Base-by-base conservation (phyloP, 108 stramenopile species). In the Discostella stelligeroides region DNA sequence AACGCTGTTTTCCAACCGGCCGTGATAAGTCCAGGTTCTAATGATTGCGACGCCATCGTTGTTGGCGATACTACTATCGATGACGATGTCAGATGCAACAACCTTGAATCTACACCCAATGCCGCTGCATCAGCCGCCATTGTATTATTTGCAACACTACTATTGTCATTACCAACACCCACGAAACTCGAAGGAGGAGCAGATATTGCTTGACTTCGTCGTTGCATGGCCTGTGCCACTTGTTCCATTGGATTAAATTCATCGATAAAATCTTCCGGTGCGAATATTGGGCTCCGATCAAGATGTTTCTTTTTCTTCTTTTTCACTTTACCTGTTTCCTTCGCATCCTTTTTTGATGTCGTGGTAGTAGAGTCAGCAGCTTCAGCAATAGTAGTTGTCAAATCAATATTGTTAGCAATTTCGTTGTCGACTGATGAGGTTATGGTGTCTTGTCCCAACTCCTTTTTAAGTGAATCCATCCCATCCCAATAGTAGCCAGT, bases 401-500 rank as follows among this genome's bases (percentile, higher is more conserved):
- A 28, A 29, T 72, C 51, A 21, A 40, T 38, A 25, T 41, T 20
- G 15, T 30, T 59, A 34, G 30, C 38, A 45, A 0, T 39, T 40
- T 59, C 66, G 34, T 9, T 27, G 28, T 24, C 24, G 15, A 29
- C 12, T n/a, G 27, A 37, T 29, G 64, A 45, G 6, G 5, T 24
- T 53, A 58, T 13, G 21, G 65, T n/a, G 12, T 17, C 41, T 15
- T 68, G 57, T 39, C 63, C 73, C 42, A 80, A 61, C 14, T 86
- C 87, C 54, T 67, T 82, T 56, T 86, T 87, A 23, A 86, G 49
- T 50, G 77, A 72, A 69, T 92, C 94, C 78, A 70, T 88, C 18
- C 94, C 94, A 79, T 94, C 92, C 92, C 92, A 94, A 73, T 85
- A 94, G 63, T 94, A 94, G 5, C 92, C 92, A 12, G 89, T 91